phyloP scores from a whole-genome alignment of 78 protist genomes.

The Corallochytrium limacisporum region DNA sequence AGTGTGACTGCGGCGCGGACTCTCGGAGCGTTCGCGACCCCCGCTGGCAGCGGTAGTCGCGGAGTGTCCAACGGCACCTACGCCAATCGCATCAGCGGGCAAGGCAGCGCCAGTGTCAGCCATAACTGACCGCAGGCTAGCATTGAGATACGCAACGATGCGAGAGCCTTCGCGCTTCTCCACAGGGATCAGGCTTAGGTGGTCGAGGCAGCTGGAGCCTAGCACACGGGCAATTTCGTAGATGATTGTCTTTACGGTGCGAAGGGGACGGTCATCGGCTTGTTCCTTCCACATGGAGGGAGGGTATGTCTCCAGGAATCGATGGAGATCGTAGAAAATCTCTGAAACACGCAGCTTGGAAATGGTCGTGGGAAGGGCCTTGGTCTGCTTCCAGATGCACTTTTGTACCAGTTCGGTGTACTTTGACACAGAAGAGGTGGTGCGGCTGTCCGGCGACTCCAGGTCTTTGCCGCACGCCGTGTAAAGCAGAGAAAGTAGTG shows the following conservation, averaged over 20 bases:
- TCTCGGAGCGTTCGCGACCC: too few species aligned
- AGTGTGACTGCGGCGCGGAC: too few species aligned
- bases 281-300: background rate
- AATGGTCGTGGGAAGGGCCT: background rate
- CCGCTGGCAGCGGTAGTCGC: too few species aligned
- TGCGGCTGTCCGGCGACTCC: background rate
- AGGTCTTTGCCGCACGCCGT: background rate
- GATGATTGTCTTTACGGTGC: background rate
- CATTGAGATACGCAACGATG: too few species aligned
- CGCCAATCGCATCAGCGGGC: too few species aligned
- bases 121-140: too few species aligned
- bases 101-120: too few species aligned
- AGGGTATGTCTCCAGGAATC: background rate
- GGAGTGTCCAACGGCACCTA: too few species aligned
- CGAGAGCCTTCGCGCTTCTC: too few species aligned
- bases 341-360: background rate
- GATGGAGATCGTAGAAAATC: background rate
- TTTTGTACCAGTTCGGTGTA: background rate
- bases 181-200: background rate
- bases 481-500: too few species aligned
- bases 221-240: background rate
- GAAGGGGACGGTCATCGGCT: background rate
- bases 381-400: constrained; percentile 1
- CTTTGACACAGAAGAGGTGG: background rate
- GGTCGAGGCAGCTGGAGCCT: background rate